Base-by-base conservation (phyloP, 352 stramenopile genomes). In the Globisporangium nodosum region DNA sequence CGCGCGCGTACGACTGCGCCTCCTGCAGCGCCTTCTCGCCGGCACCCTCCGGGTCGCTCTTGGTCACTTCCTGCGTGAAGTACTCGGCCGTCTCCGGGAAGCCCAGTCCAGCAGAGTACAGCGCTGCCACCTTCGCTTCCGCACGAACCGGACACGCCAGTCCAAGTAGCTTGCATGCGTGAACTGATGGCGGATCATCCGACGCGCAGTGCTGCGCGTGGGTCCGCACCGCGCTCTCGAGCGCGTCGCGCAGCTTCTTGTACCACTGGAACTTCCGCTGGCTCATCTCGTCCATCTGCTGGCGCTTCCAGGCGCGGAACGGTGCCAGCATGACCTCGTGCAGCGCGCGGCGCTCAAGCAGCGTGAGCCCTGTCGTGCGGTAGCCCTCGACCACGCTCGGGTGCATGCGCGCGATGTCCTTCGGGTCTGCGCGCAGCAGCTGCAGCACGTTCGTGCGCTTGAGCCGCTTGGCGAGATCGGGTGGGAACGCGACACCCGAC, bases 371-470 rank as follows among this genome's bases (percentile, higher is more conserved):
- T 0, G 70, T 81, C 1, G 74, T 80, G 1, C 79, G 78, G 37
- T 80, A 81, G 5, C 64, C 73, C 42, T 91, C 81, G 18, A 93
- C 73, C 16, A 90, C 77, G 49, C 77, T 89, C 12, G 83, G 83
- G 49, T 97, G 88, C 84, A 96, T 96, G 53, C 79, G 73, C 33
- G 71, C 64, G 45, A 97, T 86, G 7, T 77, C 78, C 49, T 78
- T 75, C 0, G 89, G 89, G 18, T 88, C 70, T 11, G 83, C 69
- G 27, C 89, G 84, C 7, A 96, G 61, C 12, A 96, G 65, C 52
- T 93, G 76, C 0, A 97, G 67, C 9, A 94, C 79, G 60, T 96
- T 96, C 15, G 86, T 95, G 16, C 90, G 81, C 66, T 97, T 97
- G 11, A 97, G 80, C 5, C 88, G 81, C 43, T 83, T 83, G 0